Base-by-base conservation (phyloP, 2,329 filamentous ascomycete genomes). In the Aspergillus sp. region DNA sequence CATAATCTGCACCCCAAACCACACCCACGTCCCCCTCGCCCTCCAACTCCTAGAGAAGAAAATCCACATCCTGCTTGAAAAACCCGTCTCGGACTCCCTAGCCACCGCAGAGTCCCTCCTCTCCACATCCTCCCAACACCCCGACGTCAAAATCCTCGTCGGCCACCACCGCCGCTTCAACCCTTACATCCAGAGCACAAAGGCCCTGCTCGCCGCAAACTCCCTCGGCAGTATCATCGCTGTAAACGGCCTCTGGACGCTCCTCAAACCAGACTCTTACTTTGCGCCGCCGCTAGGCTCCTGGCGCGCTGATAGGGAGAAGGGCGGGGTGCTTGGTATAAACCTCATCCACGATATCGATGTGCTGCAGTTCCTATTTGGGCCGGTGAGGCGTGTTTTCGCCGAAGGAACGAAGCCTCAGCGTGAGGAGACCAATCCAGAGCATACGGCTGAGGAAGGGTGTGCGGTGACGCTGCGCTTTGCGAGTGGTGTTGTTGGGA, bases 321-420 rank as follows among this genome's bases (percentile, higher is more conserved):
- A 79, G 1, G 83, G 83, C 3, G 83, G 83, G 0, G 78, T 81
- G 0, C 70, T 86, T 7, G 71, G 81, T 3, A 86, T 86, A 59
- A 87, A 86, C 64, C 70, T 86, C 44, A 78, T 86, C n/a, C 84
- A 87, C 63, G 84, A 87, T 50, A 72, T 86, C 40, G 84, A 86
- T 59, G 70, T 85, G 0, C 71, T 87, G 17, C 83, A 86, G 47
- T 80, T 81, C 66, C 70, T 86, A 1, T 77, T 86, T 24, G 83
- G 83, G 0, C 78, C 81, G 0, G 81, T 87, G 24, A 65, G 67
- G 0, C 73, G 79, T 0, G 79, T 86, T 0, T 78, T 81, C 34
- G 83, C 81, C 0, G 80, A 86, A 61, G 71, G 74, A 50, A 79
- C 75, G 0, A 48, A 66, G 0, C 76, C 79, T 0, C 77, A 79